Evolutionary conservation across 129 eudicot species (phyloP).

Genomic region (Artemisia argyi): DNA sequence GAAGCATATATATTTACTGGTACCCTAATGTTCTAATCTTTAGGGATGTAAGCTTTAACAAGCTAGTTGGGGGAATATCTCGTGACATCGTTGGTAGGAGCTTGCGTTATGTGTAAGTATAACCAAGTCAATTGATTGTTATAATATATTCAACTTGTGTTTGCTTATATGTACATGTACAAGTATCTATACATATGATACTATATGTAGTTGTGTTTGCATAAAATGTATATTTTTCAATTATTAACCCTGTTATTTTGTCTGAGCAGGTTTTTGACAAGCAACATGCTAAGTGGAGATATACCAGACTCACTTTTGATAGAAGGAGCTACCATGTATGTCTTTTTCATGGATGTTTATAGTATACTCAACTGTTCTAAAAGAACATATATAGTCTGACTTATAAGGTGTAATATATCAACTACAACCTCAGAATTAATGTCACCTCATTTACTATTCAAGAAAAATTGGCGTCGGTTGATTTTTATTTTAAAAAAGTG

Average conservation of each 20-base stretch:
- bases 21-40: no score
- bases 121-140: constrained; percentile 1
- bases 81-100: constrained; percentile 28
- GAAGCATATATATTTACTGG: no score
- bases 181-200: neutral
- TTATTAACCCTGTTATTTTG: constrained; percentile 20
- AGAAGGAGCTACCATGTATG: constrained; percentile 69
- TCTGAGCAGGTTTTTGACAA: constrained; percentile 53
- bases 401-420: constrained; percentile 7
- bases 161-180: neutral
- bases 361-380: neutral
- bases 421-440: constrained; percentile 11
- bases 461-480: constrained; percentile 13
- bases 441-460: constrained; percentile 6
- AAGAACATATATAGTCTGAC: neutral
- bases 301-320: constrained; percentile 60
- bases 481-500: neutral
- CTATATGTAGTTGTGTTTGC: neutral
- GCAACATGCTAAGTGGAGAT: constrained; percentile 69
- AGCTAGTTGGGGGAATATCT: constrained; percentile 25
- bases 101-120: constrained; percentile 29
- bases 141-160: neutral
- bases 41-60: constrained; percentile 34
- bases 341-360: constrained; percentile 20
- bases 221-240: neutral